Conservation (phyloP, 331 rosid species). For the Malus hybrid region DNA sequence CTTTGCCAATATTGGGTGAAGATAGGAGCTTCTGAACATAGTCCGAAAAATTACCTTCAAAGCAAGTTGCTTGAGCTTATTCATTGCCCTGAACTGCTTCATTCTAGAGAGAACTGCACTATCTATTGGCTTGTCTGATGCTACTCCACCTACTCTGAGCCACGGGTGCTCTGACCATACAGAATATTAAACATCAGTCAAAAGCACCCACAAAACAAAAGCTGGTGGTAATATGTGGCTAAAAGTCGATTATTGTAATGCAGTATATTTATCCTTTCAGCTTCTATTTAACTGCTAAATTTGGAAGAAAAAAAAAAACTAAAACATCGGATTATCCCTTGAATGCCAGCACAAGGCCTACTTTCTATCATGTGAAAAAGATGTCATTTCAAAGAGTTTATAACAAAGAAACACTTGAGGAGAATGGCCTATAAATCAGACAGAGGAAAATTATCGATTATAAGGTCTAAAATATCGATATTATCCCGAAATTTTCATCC, state of each 20-base stretch:
- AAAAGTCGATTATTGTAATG: neutral
- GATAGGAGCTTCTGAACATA: slow-evolving; percentile 6
- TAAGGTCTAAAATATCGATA: no score
- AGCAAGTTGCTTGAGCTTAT: slow-evolving; percentile 88
- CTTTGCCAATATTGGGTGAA: neutral
- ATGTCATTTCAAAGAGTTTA: no score
- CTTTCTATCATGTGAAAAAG: no score
- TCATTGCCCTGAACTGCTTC: slow-evolving; percentile 98
- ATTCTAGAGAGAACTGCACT: slow-evolving; percentile 89
- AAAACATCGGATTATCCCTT: no score
- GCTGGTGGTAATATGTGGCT: slow-evolving; percentile 2
- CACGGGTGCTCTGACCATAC: slow-evolving; percentile 80
- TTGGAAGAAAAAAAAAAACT: neutral
- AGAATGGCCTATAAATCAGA: no score
- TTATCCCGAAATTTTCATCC: no score
- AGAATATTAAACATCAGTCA: slow-evolving; percentile 29
- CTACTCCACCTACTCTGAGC: slow-evolving; percentile 87
- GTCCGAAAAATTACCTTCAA: slow-evolving; percentile 56
- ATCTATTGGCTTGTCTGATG: slow-evolving; percentile 84
- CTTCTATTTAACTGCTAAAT: neutral
- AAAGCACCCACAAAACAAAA: neutral
- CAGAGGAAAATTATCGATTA: no score
- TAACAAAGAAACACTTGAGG: no score
- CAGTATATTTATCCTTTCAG: neutral
- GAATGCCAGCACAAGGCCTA: no score